These are phyloP conservation scores for Saussurea involucrata DNA, from an alignment of 129 eudicot genomes.

Conservation along the genomic window DNA sequence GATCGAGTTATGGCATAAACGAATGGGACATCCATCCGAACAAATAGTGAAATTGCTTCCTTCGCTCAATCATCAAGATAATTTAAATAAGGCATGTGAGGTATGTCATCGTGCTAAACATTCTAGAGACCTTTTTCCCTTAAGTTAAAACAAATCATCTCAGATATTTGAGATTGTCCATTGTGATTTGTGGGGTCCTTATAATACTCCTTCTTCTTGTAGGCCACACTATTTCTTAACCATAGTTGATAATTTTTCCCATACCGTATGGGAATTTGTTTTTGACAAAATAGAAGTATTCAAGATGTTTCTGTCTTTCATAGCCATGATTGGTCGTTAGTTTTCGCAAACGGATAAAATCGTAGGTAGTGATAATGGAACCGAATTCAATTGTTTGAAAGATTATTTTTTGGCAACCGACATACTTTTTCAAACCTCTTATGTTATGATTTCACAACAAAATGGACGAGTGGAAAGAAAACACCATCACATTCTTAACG, in stretches of 20 bases:
- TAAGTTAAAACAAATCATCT: neutral
- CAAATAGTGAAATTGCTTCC: neutral
- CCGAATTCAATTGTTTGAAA: neutral
- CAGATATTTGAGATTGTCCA: neutral
- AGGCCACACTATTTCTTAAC: neutral
- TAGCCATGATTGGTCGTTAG: neutral
- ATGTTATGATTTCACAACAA: neutral
- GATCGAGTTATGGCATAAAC: neutral
- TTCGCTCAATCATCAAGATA: neutral
- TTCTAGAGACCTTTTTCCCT: neutral
- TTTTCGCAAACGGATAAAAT: neutral
- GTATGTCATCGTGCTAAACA: neutral
- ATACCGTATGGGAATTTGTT: neutral
- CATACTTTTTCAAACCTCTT: neutral
- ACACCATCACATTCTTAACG: constrained; percentile 9
- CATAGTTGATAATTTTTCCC: neutral
- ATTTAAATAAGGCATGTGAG: constrained; percentile 2
- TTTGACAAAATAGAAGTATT: neutral
- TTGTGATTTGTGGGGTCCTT: constrained; percentile 12
- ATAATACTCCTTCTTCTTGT: neutral
- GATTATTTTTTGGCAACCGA: neutral
- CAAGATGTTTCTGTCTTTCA: neutral
- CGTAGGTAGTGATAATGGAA: neutral
- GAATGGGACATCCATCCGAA: neutral
- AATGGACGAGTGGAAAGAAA: neutral